Base-by-base conservation (phyloP, 2,329 filamentous ascomycete species). In the Aspergillus brunneoviolaceus region DNA sequence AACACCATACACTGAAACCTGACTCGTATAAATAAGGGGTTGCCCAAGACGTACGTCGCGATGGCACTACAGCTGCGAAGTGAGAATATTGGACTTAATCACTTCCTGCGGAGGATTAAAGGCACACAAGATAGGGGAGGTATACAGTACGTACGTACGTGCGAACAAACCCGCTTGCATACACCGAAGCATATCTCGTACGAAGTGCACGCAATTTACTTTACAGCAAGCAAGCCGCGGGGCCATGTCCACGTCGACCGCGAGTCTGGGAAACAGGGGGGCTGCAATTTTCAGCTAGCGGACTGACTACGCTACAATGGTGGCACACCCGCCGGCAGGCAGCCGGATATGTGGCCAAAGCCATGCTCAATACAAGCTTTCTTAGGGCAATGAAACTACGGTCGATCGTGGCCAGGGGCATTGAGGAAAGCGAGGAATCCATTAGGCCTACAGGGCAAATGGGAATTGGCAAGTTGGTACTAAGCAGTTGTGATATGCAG, bases 101-200 rank as follows among this genome's bases (percentile, higher is more conserved):
- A 63, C 19, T 63, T 63, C 42, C 31, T 67, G 0, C 63, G 45
- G 0, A 60, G 62, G 3, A 64, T 65, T 14, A 63, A 62, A 2
- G 54, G 27, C 21, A 5, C n/a, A 21, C 0, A 53, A 65, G 2
- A 50, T 49, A 0, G 59, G 61, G 27, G 16, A 0, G 25, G 4
- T 65, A 47, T 11, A 29, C 7, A 4, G 65, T 23, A 23, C 23
- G 23, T 23, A 23, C 23, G 51, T 23, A 45, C 27, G 0, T 42
- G 16, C 39, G 23, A 60, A 5, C 27, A 27, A 7, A 5, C 27
- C 27, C 59, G 62, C 0, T 60, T 55, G 6, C 55, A 63, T 5
- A 66, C 54, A 2, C 57, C 51, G 2, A 50, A n/a, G n/a, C 50
- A 63, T 16, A 14, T 60, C 1, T 45, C 55, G 6, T 6, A 57